These are phyloP conservation scores for Pestalotiopsis sp. DNA, from an alignment of 2,329 filamentous ascomycete species.

Conservation along the genomic window DNA sequence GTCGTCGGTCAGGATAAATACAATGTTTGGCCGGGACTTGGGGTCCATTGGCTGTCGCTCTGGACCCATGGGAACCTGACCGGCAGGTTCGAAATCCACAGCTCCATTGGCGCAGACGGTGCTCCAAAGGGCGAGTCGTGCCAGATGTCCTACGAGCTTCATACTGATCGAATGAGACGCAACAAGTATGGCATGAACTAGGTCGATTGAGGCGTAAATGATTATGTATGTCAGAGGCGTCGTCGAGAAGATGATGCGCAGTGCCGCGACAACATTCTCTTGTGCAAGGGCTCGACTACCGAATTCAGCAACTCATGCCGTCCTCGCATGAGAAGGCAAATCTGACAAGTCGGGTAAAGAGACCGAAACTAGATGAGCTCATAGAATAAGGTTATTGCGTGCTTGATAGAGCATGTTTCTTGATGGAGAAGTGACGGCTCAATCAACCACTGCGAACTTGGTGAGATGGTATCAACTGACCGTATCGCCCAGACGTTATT, in stretches of 20 bases:
- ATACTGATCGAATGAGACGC: neutral
- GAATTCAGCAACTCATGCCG: slow-evolving; percentile 2
- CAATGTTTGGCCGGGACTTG: slow-evolving; percentile 52
- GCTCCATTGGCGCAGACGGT: slow-evolving; percentile 2
- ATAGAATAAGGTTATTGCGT: slow-evolving; percentile 8
- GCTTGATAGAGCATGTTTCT: neutral
- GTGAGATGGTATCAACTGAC: neutral
- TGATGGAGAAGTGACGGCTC: neutral
- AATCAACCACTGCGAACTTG: neutral
- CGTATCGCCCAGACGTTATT: neutral
- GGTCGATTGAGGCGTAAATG: neutral
- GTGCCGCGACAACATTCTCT: neutral
- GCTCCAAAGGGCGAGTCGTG: neutral
- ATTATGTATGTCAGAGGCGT: neutral
- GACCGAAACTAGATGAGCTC: neutral
- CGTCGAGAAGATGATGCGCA: neutral
- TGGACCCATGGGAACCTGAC: slow-evolving; percentile 22
- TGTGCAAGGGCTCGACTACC: neutral
- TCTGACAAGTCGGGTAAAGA: neutral
- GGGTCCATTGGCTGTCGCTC: neutral
- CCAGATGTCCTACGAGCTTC: neutral
- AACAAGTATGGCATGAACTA: neutral
- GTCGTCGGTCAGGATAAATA: slow-evolving; percentile 71
- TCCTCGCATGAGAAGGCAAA: slow-evolving; percentile 2
- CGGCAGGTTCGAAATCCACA: slow-evolving; percentile 17